phyloP scores from a whole-genome alignment of 768 basidiomycete species.

The Boletus subcaerulescens region DNA sequence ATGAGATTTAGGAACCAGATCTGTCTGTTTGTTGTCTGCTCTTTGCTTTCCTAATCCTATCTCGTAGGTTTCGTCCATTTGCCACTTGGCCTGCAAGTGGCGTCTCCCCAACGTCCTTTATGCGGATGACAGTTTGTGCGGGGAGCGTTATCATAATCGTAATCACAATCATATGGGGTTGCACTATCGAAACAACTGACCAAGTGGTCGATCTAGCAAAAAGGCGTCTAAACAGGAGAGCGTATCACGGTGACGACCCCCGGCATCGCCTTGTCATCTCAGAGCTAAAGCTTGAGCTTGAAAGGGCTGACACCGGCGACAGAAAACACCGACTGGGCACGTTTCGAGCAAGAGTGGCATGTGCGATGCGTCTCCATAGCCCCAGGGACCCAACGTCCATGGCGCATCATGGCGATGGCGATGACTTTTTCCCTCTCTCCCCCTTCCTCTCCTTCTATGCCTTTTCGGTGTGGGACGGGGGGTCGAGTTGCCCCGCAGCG shows the following conservation, averaged over 20 bases:
- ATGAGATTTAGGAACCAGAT: slow-evolving; percentile 21
- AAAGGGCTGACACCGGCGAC: background rate
- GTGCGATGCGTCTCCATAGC: too few species aligned
- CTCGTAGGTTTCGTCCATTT: background rate
- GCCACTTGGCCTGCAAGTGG: too few species aligned
- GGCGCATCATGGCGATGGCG: background rate
- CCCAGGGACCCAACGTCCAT: too few species aligned
- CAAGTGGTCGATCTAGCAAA: slow-evolving; percentile 6
- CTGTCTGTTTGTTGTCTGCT: background rate
- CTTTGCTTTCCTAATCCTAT: too few species aligned
- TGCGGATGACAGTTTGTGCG: background rate
- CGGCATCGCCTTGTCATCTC: too few species aligned
- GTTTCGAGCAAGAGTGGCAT: background rate
- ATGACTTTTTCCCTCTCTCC: background rate
- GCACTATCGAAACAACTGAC: slow-evolving; percentile 3
- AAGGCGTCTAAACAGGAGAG: slow-evolving; percentile 6
- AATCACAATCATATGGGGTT: too few species aligned
- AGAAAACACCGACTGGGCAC: background rate
- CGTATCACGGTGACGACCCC: background rate
- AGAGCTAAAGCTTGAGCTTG: too few species aligned
- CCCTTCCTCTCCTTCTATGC: too few species aligned
- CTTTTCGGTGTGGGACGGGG: too few species aligned
- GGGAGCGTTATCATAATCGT: too few species aligned
- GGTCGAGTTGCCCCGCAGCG: too few species aligned
- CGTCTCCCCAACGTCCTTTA: background rate